Base-by-base conservation (phyloP, 2,329 filamentous ascomycete genomes). In the Aspergillus sp. region DNA sequence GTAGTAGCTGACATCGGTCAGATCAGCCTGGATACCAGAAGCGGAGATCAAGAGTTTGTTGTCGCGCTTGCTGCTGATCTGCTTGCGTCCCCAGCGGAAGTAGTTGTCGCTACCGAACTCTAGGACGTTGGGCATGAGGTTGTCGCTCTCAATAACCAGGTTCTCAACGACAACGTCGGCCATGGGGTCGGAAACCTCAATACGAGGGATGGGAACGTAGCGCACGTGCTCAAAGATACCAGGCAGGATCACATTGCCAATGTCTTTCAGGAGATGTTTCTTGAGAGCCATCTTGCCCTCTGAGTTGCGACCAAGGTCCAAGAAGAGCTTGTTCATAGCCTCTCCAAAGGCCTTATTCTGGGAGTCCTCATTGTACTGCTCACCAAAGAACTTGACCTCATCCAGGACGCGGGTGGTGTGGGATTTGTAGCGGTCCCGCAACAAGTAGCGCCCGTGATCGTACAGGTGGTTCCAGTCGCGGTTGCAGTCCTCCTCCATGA, bases 101-200 rank as follows among this genome's bases (percentile, higher is more conserved):
- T 93, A 94, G 75, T 97, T 93, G 73, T 97, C 90, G 64, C 83
- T 93, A 50, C 84, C 81, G 52, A 97, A 79, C 68, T 98, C 91
- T 35, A 95, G 70, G 4, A 91, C 79, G 60, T 98, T 98, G 54
- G 93, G 93, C 72, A 90, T 89, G 59, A 98, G 83, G 72, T 98
- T 98, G 75, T 97, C 90, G 56, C 88, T 90, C 74, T 98, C 93
- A 45, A 98, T 80, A 41, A 96, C 86, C 9, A 98, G 75, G 68
- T 98, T 98, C 75, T 98, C 93, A 41, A 98, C 81, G 43, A 97
- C 81, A 43, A 85, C 85, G 68, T 98, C 93, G 45, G 95, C 77
- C 76, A 85, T 82, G 2, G 80, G 78, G 59, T 97, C 93, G 1
- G 83, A 85, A 63, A 90, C 93, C 74, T 98, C 93, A 51, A 98